These are phyloP conservation scores for Ramalina peruviana DNA, from an alignment of 495 filamentous ascomycete genomes.

Conservation along the genomic window DNA sequence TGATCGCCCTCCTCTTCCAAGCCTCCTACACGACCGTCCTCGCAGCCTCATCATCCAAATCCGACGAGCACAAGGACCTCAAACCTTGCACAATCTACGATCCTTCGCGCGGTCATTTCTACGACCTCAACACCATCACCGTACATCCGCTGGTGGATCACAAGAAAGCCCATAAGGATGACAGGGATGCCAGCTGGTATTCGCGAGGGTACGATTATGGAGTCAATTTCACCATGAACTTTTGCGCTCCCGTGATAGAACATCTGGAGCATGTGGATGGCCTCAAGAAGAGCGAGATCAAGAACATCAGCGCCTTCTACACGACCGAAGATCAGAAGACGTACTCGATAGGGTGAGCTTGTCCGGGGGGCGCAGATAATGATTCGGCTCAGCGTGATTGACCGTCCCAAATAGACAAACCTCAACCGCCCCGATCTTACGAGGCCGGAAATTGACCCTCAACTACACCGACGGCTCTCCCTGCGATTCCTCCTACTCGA, in stretches of 20 bases:
- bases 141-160: constrained; percentile 40
- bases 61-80: constrained; percentile 14
- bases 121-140: constrained; percentile 70
- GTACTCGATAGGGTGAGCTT: constrained; percentile 69
- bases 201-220: constrained; percentile 74
- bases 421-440: constrained; percentile 55
- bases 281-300: constrained; percentile 47
- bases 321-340: constrained; percentile 46
- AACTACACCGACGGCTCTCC: constrained; percentile 87
- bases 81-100: constrained; percentile 72
- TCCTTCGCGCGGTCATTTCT: constrained; percentile 63
- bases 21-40: constrained; percentile 18
- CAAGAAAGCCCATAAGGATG: constrained; percentile 43
- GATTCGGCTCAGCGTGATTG: not conserved
- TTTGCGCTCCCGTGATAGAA: constrained; percentile 80
- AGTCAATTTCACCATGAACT: constrained; percentile 88
- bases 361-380: not conserved
- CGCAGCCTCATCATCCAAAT: constrained; percentile 17
- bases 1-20: constrained; percentile 21
- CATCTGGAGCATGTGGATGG: constrained; percentile 55
- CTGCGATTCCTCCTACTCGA: constrained; percentile 35
- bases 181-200: constrained; percentile 61
- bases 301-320: constrained; percentile 89
- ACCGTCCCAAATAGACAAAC: constrained; percentile 37
- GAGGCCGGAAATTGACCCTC: constrained; percentile 80